Evolutionary conservation across 306 rosid species (phyloP).

Genomic region (Cucumis hystrix): DNA sequence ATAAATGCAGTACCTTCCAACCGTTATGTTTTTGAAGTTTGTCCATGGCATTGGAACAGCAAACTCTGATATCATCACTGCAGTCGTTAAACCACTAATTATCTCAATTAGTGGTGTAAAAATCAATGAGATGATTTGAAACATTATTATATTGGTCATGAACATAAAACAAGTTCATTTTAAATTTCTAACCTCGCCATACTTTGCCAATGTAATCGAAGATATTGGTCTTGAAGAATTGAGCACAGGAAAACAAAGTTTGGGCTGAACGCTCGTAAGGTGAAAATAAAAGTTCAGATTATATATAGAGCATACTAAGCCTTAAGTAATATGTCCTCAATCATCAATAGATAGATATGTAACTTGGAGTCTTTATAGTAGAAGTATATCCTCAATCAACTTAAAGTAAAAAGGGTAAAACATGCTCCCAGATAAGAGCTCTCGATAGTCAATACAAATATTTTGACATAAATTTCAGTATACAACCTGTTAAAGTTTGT

Average conservation of each 20-base stretch:
- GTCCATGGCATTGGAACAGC: conserved; percentile 52
- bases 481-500: neutral
- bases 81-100: conserved; percentile 92
- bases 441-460: neutral
- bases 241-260: conserved; percentile 48
- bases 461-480: neutral
- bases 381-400: neutral
- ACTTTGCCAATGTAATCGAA: conserved; percentile 65
- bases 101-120: conserved; percentile 34
- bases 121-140: conserved; percentile 18
- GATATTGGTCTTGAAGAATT: conserved; percentile 39
- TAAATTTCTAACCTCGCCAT: conserved; percentile 41
- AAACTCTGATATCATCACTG: conserved; percentile 58
- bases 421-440: neutral
- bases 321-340: neutral
- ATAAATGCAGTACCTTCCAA: conserved; percentile 56
- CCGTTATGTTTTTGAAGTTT: conserved; percentile 53
- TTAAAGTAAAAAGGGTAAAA: too few relatives aligned
- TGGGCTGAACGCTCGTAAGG: conserved; percentile 33
- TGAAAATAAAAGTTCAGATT: neutral
- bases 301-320: neutral
- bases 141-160: neutral
- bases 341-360: neutral
- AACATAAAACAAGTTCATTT: neutral
- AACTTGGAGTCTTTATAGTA: neutral